Base-by-base conservation (phyloP, 164 flowering plant genomes). In the Magnolia sinica region DNA sequence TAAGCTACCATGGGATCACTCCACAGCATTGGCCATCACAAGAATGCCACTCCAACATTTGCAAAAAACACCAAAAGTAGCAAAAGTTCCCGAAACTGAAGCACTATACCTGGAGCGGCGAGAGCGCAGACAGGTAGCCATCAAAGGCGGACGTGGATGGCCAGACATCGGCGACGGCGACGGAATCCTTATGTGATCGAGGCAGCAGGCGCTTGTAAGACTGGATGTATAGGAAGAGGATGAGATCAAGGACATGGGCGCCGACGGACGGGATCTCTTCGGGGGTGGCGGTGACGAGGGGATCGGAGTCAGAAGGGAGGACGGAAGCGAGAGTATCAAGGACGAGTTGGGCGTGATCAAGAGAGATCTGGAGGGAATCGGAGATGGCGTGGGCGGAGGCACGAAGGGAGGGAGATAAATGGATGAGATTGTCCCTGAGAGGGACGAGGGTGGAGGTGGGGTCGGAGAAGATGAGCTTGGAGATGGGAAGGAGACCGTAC, bases 71-170 rank as follows among this genome's bases (percentile, higher is more conserved):
- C 20, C 68, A 65, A 65, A 65, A 22, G 4, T 4, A 24, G 1
- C 11, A 14, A 29, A 61, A 64, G 63, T 2, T 6, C 22, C 27
- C 45, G 58, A 50, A 8, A 23, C 18, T 13, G 8, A 63, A 52
- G 18, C 61, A 55, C 18, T 64, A 73, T 50, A 91, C 99, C 97
- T 94, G 98, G 45, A 96, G 83, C 0, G 99, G 99, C 19, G 99
- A 94, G 4, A 96, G 86, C 3, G 93, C 96, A 1, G 98, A 96
- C 22, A 96, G 85, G 73, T 85, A 92, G 0, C 98, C 98, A 79
- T 96, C 99, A 72, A 96, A 96, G 2, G 98, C 98, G 0, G 98
- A 94, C 0, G 98, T 93, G 24, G 98, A 90, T 0, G 98, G 98
- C 99, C 99, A 96, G 23, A 96, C 98, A 84, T 96, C 98, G 4